A percentile compares a stretch with the other conserved stretches of the same genome.
phyloP scores from a whole-genome alignment of 2,329 filamentous ascomycete species.

The Xylariaceae sp. region DNA sequence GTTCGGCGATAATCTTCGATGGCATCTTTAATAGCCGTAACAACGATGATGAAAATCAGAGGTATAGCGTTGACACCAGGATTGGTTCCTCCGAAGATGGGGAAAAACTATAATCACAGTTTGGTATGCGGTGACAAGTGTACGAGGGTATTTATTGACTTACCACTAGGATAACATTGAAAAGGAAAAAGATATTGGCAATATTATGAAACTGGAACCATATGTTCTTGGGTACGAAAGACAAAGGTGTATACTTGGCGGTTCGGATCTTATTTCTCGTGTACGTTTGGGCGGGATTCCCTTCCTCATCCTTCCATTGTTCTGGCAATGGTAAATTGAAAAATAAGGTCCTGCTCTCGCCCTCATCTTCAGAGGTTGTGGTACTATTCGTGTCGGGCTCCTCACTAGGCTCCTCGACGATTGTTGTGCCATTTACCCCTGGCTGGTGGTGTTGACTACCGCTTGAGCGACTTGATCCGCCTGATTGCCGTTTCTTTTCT shows the following conservation, averaged over 20 bases:
- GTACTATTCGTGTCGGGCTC: conserved; percentile 47
- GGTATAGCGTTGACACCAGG: conserved; percentile 90
- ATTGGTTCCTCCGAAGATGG: conserved; percentile 92
- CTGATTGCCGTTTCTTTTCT: conserved; percentile 72
- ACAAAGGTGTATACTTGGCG: conserved; percentile 94
- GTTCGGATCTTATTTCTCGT: conserved; percentile 96
- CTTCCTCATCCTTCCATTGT: conserved; percentile 80
- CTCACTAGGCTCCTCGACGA: conserved; percentile 44
- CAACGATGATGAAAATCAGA: conserved; percentile 86
- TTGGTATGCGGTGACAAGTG: conserved; percentile 14
- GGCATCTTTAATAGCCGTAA: conserved; percentile 93
- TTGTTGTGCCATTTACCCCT: conserved; percentile 38
- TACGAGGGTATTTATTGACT: conserved; percentile 49
- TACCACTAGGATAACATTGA: conserved; percentile 93
- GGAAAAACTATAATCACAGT: conserved; percentile 74
- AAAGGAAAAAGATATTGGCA: conserved; percentile 97
- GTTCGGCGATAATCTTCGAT: conserved; percentile 96
- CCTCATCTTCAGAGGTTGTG: conserved; percentile 47
- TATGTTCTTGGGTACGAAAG: conserved; percentile 94
- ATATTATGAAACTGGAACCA: conserved; percentile 99
- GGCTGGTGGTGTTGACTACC: conserved; percentile 43
- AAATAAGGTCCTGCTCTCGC: conserved; percentile 68
- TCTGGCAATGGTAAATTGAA: conserved; percentile 85
- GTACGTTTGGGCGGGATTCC: conserved; percentile 72
- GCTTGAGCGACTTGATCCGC: conserved; percentile 32